Percentiles rank a stretch among this genome's conserved stretches.
phyloP scores from a whole-genome alignment of 1,139 yeast genomes.

The Suhomyces taliae region DNA sequence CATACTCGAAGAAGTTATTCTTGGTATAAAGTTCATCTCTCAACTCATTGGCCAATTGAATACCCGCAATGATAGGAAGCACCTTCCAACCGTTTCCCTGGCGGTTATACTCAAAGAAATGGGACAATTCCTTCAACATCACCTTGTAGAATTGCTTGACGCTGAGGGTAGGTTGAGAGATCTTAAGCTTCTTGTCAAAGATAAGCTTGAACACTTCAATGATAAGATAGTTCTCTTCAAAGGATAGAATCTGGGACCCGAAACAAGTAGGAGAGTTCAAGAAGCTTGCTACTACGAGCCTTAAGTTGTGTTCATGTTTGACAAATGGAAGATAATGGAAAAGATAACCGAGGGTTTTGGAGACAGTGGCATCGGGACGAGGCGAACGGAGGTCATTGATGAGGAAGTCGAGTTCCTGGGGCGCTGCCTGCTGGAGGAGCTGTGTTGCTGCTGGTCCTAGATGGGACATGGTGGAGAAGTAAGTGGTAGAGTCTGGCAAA shows the following conservation, averaged over 20 bases:
- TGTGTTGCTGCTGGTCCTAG: conserved; percentile 19
- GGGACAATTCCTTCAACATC: conserved; percentile 36
- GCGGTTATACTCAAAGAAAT: conserved; percentile 33
- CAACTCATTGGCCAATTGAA: conserved; percentile 41
- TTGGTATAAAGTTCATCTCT: conserved; percentile 37
- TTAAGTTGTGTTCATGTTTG: conserved; percentile 57
- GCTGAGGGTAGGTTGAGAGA: conserved; percentile 64
- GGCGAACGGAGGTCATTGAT: conserved; percentile 48
- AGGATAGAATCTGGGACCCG: conserved; percentile 33
- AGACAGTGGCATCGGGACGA: conserved; percentile 29
- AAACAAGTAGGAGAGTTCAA: conserved; percentile 50
- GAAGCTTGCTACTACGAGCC: conserved; percentile 51
- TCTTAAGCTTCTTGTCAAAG: conserved; percentile 51
- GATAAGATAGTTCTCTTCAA: conserved; percentile 37
- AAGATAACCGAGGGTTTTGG: conserved; percentile 49
- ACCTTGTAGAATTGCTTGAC: conserved; percentile 52
- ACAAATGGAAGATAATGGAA: conserved; percentile 64
- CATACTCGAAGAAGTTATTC: conserved; percentile 21
- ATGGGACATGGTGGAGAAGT: conserved; percentile 2
- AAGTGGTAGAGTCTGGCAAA: background rate
- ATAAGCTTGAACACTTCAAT: conserved; percentile 52
- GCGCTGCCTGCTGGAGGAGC: conserved; percentile 13
- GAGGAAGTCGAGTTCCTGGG: conserved; percentile 51
- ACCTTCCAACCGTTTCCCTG: conserved; percentile 52
- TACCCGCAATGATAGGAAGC: conserved; percentile 56